Evolutionary conservation across 306 rosid genomes (phyloP).

Genomic region (Alnus rubra): DNA sequence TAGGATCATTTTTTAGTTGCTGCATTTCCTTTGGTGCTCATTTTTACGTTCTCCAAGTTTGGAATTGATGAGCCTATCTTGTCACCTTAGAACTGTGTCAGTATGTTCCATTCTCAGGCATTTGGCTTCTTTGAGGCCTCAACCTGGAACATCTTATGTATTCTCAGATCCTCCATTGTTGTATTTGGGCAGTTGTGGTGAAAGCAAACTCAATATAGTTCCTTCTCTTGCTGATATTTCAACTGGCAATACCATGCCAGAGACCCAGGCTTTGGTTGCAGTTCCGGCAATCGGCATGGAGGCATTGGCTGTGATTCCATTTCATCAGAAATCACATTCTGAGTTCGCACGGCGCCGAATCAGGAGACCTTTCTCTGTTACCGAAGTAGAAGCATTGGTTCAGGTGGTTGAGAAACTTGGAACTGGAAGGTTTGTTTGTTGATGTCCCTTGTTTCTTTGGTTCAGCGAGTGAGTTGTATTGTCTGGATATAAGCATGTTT

Average conservation of each 20-base stretch:
- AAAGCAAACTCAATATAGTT: conserved; percentile 38
- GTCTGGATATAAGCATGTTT: neutral
- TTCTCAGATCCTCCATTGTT: conserved; percentile 7
- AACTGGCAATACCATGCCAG: conserved; percentile 41
- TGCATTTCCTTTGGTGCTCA: neutral
- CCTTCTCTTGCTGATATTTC: conserved; percentile 42
- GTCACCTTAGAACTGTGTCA: conserved; percentile 21
- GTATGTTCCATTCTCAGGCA: conserved; percentile 44
- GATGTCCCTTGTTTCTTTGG: neutral
- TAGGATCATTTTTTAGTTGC: conserved; percentile 1
- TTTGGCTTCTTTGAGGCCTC: neutral
- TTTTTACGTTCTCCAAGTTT: neutral
- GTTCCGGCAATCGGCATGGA: conserved; percentile 62
- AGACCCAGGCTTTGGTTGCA: conserved; percentile 55
- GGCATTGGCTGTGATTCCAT: conserved; percentile 64
- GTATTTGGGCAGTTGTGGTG: conserved; percentile 44
- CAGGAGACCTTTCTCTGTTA: conserved; percentile 79
- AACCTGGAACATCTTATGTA: neutral
- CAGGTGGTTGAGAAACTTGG: conserved; percentile 82
- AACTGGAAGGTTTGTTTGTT: conserved; percentile 66
- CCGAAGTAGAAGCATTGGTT: conserved; percentile 82
- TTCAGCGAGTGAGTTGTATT: neutral
- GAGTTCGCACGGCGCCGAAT: conserved; percentile 69
- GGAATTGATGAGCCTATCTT: conserved; percentile 4
- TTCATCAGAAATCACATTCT: conserved; percentile 50